These are phyloP conservation scores for Chlorella sp. DNA, from an alignment of 139 green algal species.

Conservation along the genomic window DNA sequence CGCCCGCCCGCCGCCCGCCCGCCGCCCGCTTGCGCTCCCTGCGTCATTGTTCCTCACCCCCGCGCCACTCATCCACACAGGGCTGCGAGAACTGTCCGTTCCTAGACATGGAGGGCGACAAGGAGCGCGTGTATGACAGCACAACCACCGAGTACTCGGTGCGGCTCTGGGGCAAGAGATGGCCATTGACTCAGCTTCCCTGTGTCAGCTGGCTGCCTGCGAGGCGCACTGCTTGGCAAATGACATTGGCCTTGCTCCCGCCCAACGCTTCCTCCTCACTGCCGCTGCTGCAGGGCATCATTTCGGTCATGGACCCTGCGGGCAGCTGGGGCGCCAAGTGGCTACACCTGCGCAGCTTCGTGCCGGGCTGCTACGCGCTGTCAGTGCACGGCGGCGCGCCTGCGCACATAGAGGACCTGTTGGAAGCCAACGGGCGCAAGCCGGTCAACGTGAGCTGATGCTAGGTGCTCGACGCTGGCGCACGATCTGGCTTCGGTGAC, in stretches of 20 bases:
- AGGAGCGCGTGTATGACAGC: conserved; percentile 58
- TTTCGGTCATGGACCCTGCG: conserved; percentile 65
- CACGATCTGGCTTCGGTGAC: too few species aligned
- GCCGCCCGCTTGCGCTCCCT: background rate
- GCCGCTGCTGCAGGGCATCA: conserved; percentile 53
- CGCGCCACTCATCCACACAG: too few species aligned
- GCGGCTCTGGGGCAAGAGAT: background rate
- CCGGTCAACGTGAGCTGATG: too few species aligned
- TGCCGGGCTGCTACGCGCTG: conserved; percentile 55
- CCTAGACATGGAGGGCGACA: conserved; percentile 59
- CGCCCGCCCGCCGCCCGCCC: background rate
- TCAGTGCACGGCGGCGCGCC: conserved; percentile 30
- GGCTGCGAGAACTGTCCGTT: conserved; percentile 83
- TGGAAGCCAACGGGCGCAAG: background rate
- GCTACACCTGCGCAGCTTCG: conserved; percentile 58
- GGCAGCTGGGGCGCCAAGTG: conserved; percentile 73
- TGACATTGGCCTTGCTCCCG: background rate
- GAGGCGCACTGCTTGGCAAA: background rate
- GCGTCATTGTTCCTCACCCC: background rate
- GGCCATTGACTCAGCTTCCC: background rate
- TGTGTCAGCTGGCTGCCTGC: background rate
- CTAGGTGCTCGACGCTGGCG: too few species aligned
- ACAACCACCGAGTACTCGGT: conserved; percentile 82
- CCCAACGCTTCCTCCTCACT: background rate
- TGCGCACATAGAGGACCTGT: conserved; percentile 10